Base-by-base conservation (phyloP, 202 grass and related monocot genomes). In the Hordeum pubiflorum region DNA sequence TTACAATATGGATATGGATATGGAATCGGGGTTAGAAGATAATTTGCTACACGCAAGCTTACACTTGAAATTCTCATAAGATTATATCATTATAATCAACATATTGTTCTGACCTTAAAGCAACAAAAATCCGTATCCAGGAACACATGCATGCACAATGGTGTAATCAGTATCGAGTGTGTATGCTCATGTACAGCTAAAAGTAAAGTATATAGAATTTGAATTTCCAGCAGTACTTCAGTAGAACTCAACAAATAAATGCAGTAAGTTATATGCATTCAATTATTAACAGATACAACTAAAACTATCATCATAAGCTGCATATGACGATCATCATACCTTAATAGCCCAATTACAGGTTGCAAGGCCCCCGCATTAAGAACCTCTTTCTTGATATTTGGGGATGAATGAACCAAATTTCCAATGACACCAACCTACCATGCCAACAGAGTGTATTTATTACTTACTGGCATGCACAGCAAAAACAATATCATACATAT, bases 371-470 rank as follows among this genome's bases (percentile, higher is more conserved):
- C 96, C 27, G 90, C 90, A 83, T 72, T 52, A 75, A 99, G 96
- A 91, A 99, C 96, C 90, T 99, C 96, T 84, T 99, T 99, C 85
- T 99, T 99, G 74, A 99, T 93, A 86, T 96, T 93, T 69, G 96
- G 96, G 82, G 96, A 99, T 79, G 96, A 99, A 90, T 99, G 96
- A 79, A 99, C 92, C 66, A 99, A 88, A 86, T 99, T 99, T 80
- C 96, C 96, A 84, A 99, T 99, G 27, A 99, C 96, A n/a, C 96
- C 96, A 76, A 99, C 96, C 96, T 99, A 84, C 83, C n/a, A 88
- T 38, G 38, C 63, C 68, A 89, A 62, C 17, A 74, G 75, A 32
- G 39, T 12, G 27, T 70, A 60, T 48, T 75, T 34, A 63, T 20
- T 70, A 67, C 34, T 69, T 34, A 36, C 61, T 75, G 65, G 69